Evolutionary conservation across 352 stramenopile species (phyloP), one percentile per base, ranked within the genome.

Genomic region (Phytophthora palmivora): DNA sequence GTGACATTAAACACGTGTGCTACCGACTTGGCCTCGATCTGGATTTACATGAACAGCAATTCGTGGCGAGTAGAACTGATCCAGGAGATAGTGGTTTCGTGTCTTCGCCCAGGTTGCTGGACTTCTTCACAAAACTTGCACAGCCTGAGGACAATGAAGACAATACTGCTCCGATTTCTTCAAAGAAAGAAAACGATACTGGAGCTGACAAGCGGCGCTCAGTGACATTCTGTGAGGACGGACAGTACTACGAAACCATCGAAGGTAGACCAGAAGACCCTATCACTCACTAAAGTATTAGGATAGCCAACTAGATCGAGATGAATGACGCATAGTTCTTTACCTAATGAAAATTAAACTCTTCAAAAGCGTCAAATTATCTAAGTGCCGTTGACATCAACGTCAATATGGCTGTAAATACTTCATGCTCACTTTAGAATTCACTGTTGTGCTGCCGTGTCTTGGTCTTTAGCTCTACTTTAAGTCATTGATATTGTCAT

Each of bases 1-100:
- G 53, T 36, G 82, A 93, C 58, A 60, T 93, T 48, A 91, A 91
- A 46, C 72, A 93, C 49, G 80, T 88, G 18, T 91, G 82, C 63
- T 84, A 82, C 42, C 78, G 84, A 1, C 78, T 93, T 19, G 82
- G 82, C 1, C 64, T 93, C 1, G 82, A 91, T 42, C 61, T 93
- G 18, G 79, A 88, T 49, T n/a, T 81, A 34, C 70, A 75, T 16
- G 84, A 93, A 48, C 72, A 88, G 33, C 67, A 84, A 19, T 88
- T 89, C 32, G 57, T 93, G 19, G 61, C 71, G 12, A 61, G 45
- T 21, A 75, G 49, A 9, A 65, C 91, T 21, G 82, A 93, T 41
- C 32, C 56, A 4, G 76, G 53, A 48, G 72, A 79, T 11, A 85
- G 55, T 2, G 84, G 84, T 32, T 91, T 89, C 67, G 55, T 93